These are phyloP conservation scores for Suillus lakei DNA, from an alignment of 768 basidiomycete genomes.

Conservation along the genomic window DNA sequence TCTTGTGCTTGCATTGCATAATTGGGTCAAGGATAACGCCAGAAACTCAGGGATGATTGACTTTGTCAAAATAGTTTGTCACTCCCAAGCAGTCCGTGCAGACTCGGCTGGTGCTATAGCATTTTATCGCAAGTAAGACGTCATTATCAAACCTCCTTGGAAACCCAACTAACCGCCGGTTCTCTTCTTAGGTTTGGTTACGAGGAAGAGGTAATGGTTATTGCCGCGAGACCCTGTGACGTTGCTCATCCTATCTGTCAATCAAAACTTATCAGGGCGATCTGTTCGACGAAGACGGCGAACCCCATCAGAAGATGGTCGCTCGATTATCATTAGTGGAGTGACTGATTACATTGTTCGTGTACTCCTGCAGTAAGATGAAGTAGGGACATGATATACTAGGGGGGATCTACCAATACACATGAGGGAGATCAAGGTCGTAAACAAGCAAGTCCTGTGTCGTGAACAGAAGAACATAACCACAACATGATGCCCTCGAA, in stretches of 20 bases:
- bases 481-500: constrained; percentile 42
- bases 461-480: constrained; percentile 26
- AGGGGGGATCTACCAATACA: constrained; percentile 47
- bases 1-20: constrained; percentile 67
- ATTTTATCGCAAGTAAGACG: constrained; percentile 75
- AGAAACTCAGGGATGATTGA: constrained; percentile 25
- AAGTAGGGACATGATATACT: constrained; percentile 36
- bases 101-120: constrained; percentile 49
- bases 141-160: constrained; percentile 15
- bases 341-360: constrained; percentile 30
- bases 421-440: constrained; percentile 34
- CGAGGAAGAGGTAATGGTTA: constrained; percentile 55
- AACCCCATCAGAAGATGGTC: constrained; percentile 86
- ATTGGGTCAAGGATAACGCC: constrained; percentile 55
- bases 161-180: constrained; percentile 20
- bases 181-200: constrained; percentile 64
- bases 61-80: constrained; percentile 52
- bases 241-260: constrained; percentile 17
- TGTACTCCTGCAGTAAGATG: constrained; percentile 22
- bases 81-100: constrained; percentile 63
- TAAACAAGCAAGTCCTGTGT: constrained; percentile 30
- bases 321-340: constrained; percentile 50
- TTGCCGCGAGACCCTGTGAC: constrained; percentile 23
- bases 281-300: constrained; percentile 83
- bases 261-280: constrained; percentile 54